A percentile compares a stretch with the other conserved stretches of the same genome.
Conservation (phyloP, 1,284 basidiomycete species). For the Leccinum pachyderme region DNA sequence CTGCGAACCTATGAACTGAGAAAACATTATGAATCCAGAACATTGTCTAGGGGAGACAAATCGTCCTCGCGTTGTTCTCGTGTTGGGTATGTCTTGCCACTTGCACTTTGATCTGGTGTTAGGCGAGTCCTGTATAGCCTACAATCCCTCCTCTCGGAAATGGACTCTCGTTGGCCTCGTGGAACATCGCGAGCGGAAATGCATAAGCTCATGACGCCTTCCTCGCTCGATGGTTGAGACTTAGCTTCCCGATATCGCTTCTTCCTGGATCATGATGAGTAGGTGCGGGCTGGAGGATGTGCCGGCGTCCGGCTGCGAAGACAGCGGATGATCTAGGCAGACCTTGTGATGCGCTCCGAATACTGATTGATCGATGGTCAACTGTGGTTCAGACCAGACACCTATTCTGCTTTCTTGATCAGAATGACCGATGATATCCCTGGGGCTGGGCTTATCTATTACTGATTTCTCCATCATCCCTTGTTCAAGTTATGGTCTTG, state of each 20-base stretch:
- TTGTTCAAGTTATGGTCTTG: not conserved
- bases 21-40: constrained; percentile 50
- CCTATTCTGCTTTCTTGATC: constrained; percentile 10
- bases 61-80: constrained; percentile 54
- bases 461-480: not conserved
- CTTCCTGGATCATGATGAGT: constrained; percentile 73
- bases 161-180: constrained; percentile 71
- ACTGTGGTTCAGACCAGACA: constrained; percentile 10
- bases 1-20: constrained; percentile 91
- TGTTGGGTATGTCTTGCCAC: constrained; percentile 39
- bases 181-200: constrained; percentile 93
- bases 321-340: constrained; percentile 16
- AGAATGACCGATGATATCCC: constrained; percentile 7
- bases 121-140: constrained; percentile 72
- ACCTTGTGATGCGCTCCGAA: constrained; percentile 4
- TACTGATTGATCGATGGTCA: constrained; percentile 15
- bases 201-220: constrained; percentile 42
- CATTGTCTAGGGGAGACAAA: no score
- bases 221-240: constrained; percentile 11
- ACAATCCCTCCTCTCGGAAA: constrained; percentile 80
- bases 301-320: not conserved
- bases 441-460: no score
- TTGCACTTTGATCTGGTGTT: constrained; percentile 10
- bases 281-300: constrained; percentile 10
- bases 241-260: constrained; percentile 80